A percentile compares a stretch with the other conserved stretches of the same genome.
Conservation (phyloP, 2,329 filamentous ascomycete species). For the Cadophora sp. region DNA sequence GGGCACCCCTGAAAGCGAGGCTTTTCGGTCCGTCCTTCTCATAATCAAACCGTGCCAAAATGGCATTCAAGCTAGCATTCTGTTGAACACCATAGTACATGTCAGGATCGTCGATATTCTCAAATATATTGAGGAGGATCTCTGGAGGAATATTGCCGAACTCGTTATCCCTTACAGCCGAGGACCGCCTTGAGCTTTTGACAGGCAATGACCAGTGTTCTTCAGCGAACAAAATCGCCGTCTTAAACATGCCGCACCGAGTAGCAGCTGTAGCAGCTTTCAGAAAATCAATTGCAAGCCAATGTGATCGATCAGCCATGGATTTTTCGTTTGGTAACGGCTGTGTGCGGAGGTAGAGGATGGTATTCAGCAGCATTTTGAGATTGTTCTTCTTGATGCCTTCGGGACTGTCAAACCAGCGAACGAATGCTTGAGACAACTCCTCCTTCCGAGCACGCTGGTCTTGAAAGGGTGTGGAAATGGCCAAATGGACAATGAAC, state of each 20-base stretch:
- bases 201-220: slow-evolving; percentile 64
- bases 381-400: slow-evolving; percentile 64
- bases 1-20: slow-evolving; percentile 87
- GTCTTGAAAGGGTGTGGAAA: slow-evolving; percentile 71
- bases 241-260: slow-evolving; percentile 84
- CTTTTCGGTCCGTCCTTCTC: slow-evolving; percentile 88
- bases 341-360: slow-evolving; percentile 90
- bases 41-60: slow-evolving; percentile 85
- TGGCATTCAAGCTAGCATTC: slow-evolving; percentile 75
- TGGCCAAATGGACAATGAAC: slow-evolving; percentile 82
- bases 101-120: slow-evolving; percentile 94
- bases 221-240: slow-evolving; percentile 84
- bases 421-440: slow-evolving; percentile 70
- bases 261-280: slow-evolving; percentile 75
- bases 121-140: slow-evolving; percentile 82
- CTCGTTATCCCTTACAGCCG: slow-evolving; percentile 54
- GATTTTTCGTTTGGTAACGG: slow-evolving; percentile 76
- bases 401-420: slow-evolving; percentile 64
- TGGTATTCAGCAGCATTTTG: slow-evolving; percentile 75
- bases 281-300: slow-evolving; percentile 84
- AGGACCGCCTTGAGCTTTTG: slow-evolving; percentile 71
- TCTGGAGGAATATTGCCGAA: slow-evolving; percentile 61
- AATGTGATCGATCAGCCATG: slow-evolving; percentile 77
- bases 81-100: slow-evolving; percentile 92
- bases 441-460: slow-evolving; percentile 63